Evolutionary conservation across 495 filamentous ascomycete genomes (phyloP).

Genomic region (Neurospora sp.): DNA sequence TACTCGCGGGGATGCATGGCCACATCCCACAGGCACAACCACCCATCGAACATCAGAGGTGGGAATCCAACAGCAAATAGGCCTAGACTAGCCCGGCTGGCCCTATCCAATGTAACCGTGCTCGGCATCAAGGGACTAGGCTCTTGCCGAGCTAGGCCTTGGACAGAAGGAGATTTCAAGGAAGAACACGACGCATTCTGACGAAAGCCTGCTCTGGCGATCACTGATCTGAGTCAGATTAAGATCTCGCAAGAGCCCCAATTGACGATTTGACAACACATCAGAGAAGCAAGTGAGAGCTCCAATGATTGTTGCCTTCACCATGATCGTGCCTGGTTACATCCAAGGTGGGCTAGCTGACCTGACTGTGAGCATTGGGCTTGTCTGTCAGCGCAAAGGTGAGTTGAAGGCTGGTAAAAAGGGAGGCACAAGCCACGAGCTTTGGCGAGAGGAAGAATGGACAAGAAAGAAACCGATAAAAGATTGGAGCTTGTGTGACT

Average conservation of each 20-base stretch:
- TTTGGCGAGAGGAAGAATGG: not conserved
- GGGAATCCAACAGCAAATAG: conserved; percentile 11
- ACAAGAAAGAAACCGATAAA: not conserved
- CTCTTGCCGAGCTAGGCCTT: not conserved
- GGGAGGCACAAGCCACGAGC: not conserved
- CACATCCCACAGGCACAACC: conserved; percentile 1
- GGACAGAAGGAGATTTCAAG: not conserved
- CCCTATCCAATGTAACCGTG: not conserved
- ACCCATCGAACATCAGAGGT: not conserved
- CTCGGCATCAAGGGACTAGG: not conserved
- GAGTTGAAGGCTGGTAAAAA: not conserved
- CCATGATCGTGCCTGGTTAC: not conserved
- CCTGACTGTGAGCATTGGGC: not conserved
- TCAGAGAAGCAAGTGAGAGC: not conserved
- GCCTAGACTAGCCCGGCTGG: not conserved
- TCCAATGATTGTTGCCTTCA: not conserved
- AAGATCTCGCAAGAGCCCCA: not conserved
- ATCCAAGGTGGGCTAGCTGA: not conserved
- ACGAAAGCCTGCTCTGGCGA: not conserved
- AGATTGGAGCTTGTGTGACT: not conserved
- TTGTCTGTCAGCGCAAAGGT: not conserved
- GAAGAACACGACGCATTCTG: not conserved
- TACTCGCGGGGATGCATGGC: conserved; percentile 4
- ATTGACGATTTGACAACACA: not conserved
- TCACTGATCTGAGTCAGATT: not conserved